A percentile compares a stretch with the other conserved stretches of the same genome.
Evolutionary conservation across 2,329 filamentous ascomycete genomes (phyloP).

Genomic region (Penicillium psychrosexuale): DNA sequence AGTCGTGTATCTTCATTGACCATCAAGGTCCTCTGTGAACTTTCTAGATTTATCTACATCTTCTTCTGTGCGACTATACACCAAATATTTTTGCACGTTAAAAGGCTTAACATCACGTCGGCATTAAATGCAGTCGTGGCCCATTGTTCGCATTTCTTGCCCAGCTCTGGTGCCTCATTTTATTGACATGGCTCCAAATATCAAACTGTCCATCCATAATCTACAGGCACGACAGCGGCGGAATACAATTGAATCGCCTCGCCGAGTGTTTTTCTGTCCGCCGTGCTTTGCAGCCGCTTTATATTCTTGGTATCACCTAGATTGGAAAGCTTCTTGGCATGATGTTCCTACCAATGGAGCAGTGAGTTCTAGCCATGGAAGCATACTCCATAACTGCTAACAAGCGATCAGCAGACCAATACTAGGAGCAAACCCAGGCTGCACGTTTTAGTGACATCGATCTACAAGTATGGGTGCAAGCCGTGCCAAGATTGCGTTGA

Average conservation of each 20-base stretch:
- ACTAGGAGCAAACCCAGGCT: constrained; percentile 47
- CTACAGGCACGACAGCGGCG: background rate
- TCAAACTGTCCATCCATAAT: background rate
- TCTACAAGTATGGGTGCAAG: constrained; percentile 41
- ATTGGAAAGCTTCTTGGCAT: background rate
- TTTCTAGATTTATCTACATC: too few species aligned
- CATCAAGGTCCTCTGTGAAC: constrained; percentile 1
- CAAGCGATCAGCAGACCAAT: constrained; percentile 37
- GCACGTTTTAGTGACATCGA: constrained; percentile 47
- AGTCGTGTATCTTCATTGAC: background rate
- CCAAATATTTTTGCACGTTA: background rate
- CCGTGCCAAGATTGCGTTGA: constrained; percentile 41
- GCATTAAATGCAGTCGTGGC: background rate
- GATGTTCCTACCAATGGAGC: constrained; percentile 12
- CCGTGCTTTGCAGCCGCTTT: constrained; percentile 4
- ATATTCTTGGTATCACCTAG: background rate
- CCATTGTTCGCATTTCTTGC: constrained; percentile 1
- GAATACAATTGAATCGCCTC: background rate
- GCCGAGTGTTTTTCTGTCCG: constrained; percentile 1
- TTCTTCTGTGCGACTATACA: too few species aligned
- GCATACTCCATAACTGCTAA: constrained; percentile 41
- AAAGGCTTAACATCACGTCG: background rate
- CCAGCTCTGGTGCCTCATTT: background rate
- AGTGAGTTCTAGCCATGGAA: constrained; percentile 1
- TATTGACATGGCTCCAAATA: background rate